These are phyloP conservation scores for Penicillium frequentans DNA, from an alignment of 2,329 filamentous ascomycete species.

Conservation along the genomic window DNA sequence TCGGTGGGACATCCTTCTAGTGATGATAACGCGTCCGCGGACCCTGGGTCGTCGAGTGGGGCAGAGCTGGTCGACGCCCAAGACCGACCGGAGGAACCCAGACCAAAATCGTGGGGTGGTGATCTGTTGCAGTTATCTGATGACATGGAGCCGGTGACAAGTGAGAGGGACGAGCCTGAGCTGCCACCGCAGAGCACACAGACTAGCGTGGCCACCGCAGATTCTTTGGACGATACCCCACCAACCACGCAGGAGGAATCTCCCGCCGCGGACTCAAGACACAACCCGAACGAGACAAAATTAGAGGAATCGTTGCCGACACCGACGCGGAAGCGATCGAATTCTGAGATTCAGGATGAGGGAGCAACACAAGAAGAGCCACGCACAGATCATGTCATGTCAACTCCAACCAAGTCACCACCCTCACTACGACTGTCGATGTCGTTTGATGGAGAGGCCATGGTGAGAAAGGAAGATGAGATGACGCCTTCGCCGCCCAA, in stretches of 20 bases:
- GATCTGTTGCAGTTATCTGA: slow-evolving; percentile 26
- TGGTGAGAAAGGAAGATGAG: slow-evolving; percentile 40
- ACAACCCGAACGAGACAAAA: slow-evolving; percentile 10
- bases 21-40: slow-evolving; percentile 30
- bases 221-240: slow-evolving; percentile 25
- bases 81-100: slow-evolving; percentile 17
- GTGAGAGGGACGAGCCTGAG: slow-evolving; percentile 30
- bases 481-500: slow-evolving; percentile 43
- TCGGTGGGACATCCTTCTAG: slow-evolving; percentile 27
- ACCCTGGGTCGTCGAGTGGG: slow-evolving; percentile 30
- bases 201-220: slow-evolving; percentile 29
- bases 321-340: slow-evolving; percentile 36
- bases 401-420: slow-evolving; percentile 31
- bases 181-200: slow-evolving; percentile 29
- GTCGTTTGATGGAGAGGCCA: slow-evolving; percentile 43
- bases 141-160: slow-evolving; percentile 21
- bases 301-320: slow-evolving; percentile 22
- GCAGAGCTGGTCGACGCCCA: slow-evolving; percentile 28
- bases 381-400: slow-evolving; percentile 13
- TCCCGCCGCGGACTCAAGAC: slow-evolving; percentile 11
- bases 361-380: slow-evolving; percentile 8
- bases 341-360: slow-evolving; percentile 28
- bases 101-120: slow-evolving; percentile 23
- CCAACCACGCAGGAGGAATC: slow-evolving; percentile 20
- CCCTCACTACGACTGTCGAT: slow-evolving; percentile 43